phyloP scores from a whole-genome alignment of 192 early-diverging fungal genomes.

The Linnemannia exigua region DNA sequence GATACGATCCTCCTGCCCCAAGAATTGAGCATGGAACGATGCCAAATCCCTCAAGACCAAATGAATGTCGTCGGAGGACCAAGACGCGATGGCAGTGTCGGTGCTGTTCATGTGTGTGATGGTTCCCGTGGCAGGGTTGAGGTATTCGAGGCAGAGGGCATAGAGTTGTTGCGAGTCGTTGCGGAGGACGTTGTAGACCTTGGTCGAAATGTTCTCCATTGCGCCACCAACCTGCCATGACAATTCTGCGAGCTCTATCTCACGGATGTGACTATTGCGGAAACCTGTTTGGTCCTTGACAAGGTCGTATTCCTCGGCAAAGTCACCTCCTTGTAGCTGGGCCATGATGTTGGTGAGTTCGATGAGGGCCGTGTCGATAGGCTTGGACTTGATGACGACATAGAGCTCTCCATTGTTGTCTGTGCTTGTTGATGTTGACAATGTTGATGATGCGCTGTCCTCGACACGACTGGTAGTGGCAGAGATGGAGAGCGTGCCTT shows the following conservation, averaged over 20 bases:
- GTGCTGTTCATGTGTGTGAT: constrained; percentile 55
- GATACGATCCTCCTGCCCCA: constrained; percentile 31
- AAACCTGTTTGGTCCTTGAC: constrained; percentile 55
- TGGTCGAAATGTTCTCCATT: constrained; percentile 46
- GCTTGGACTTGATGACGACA: constrained; percentile 53
- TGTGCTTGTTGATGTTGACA: not conserved
- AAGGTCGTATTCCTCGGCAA: constrained; percentile 51
- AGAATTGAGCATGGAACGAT: constrained; percentile 49
- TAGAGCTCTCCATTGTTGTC: constrained; percentile 28
- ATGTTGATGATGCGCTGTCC: too few species aligned
- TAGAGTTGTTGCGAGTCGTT: constrained; percentile 51
- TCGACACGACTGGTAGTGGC: constrained; percentile 10
- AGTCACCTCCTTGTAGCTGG: constrained; percentile 38
- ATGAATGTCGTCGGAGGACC: constrained; percentile 44
- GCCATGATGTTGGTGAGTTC: constrained; percentile 58
- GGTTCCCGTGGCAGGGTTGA: constrained; percentile 29
- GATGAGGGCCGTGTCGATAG: constrained; percentile 53
- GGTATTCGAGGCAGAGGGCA: constrained; percentile 49
- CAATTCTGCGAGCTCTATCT: constrained; percentile 49
- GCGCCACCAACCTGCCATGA: constrained; percentile 41
- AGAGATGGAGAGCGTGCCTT: constrained; percentile 9
- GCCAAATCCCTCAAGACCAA: constrained; percentile 36
- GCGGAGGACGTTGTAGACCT: constrained; percentile 54
- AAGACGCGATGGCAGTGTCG: constrained; percentile 15
- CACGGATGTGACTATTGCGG: constrained; percentile 51